phyloP scores from a whole-genome alignment of 768 basidiomycete genomes.

The Lentinula boryana region DNA sequence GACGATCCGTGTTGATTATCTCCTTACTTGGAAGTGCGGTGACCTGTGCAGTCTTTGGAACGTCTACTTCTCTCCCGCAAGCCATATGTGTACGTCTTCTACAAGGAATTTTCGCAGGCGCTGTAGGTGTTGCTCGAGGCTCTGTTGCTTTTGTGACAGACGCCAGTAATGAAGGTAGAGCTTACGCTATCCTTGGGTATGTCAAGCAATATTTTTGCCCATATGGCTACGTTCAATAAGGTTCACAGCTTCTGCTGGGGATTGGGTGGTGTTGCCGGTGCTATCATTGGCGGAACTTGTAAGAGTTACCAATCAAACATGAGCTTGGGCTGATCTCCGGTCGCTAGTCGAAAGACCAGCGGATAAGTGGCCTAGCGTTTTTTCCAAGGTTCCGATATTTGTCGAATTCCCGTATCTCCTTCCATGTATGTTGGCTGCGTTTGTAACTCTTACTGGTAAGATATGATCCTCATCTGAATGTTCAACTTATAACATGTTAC shows the following conservation, averaged over 20 bases:
- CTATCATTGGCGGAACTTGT: slow-evolving; percentile 82
- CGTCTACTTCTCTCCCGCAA: slow-evolving; percentile 66
- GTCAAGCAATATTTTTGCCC: slow-evolving; percentile 5
- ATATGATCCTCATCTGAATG: background rate
- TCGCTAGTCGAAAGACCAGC: slow-evolving; percentile 73
- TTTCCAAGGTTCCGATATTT: slow-evolving; percentile 62
- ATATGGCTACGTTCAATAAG: background rate
- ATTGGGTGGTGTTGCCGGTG: slow-evolving; percentile 89
- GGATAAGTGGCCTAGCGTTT: slow-evolving; percentile 77
- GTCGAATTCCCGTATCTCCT: slow-evolving; percentile 84
- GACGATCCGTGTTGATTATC: slow-evolving; percentile 75
- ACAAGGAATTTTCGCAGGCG: slow-evolving; percentile 90
- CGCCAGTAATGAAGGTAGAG: slow-evolving; percentile 86
- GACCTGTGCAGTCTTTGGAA: slow-evolving; percentile 75
- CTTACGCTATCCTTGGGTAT: slow-evolving; percentile 89
- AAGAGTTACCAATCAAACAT: slow-evolving; percentile 1
- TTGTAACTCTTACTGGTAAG: slow-evolving; percentile 68
- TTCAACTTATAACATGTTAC: slow-evolving; percentile 3
- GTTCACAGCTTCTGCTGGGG: slow-evolving; percentile 84
- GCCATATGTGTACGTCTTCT: slow-evolving; percentile 83
- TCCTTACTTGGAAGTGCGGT: slow-evolving; percentile 83
- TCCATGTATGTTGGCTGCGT: slow-evolving; percentile 74
- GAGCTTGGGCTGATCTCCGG: slow-evolving; percentile 11
- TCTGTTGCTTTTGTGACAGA: slow-evolving; percentile 86
- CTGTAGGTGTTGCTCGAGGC: slow-evolving; percentile 91